Conservation (phyloP, 2,329 filamentous ascomycete species). For the Clarireedia monteithiana region DNA sequence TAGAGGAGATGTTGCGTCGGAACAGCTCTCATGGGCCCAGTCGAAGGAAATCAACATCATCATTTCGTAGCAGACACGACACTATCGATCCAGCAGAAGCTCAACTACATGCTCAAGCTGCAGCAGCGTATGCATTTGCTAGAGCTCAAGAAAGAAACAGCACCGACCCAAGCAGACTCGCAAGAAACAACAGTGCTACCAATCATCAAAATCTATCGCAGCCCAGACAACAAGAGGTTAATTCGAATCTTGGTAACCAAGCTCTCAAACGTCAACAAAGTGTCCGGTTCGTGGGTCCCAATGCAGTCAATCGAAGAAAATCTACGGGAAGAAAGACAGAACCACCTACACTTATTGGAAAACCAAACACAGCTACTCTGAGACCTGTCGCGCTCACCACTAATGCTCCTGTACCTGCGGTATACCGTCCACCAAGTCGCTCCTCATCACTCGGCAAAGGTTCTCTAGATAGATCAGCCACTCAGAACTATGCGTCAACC, state of each 20-base stretch:
- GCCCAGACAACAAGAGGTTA: constrained; percentile 15
- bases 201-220: constrained; percentile 8
- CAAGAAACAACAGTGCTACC: constrained; percentile 11
- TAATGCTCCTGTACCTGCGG: constrained; percentile 22
- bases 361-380: constrained; percentile 17
- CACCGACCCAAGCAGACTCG: constrained; percentile 27
- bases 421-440: constrained; percentile 26
- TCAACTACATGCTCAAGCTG: constrained; percentile 52
- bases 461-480: constrained; percentile 15
- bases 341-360: constrained; percentile 7
- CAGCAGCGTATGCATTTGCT: constrained; percentile 53
- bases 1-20: constrained; percentile 24
- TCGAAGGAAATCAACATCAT: constrained; percentile 47
- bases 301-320: constrained; percentile 21
- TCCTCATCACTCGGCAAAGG: constrained; percentile 27
- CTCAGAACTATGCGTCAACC: constrained; percentile 31
- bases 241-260: constrained; percentile 18
- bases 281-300: constrained; percentile 39
- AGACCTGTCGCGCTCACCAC: constrained; percentile 24
- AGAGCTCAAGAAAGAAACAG: constrained; percentile 39
- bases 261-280: constrained; percentile 41
- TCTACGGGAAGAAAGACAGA: constrained; percentile 20
- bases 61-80: constrained; percentile 39
- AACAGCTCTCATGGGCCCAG: constrained; percentile 40
- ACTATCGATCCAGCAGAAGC: constrained; percentile 42